phyloP scores from a whole-genome alignment of 352 stramenopile genomes.

The Globisporangium rhizosaccharum region DNA sequence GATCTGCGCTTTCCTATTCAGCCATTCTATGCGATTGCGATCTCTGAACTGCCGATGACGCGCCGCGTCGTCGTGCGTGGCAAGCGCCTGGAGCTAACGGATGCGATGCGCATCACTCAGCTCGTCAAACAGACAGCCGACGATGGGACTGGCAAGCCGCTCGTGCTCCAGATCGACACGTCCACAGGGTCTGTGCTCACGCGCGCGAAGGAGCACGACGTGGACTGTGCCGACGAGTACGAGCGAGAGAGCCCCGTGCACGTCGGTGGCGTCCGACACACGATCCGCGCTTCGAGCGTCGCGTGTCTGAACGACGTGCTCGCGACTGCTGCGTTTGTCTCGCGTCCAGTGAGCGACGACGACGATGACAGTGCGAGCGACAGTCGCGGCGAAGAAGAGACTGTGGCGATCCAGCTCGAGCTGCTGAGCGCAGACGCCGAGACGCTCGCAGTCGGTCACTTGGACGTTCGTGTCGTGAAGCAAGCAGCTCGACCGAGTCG shows the following conservation, averaged over 20 bases:
- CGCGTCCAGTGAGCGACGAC: neutral
- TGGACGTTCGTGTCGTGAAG: neutral
- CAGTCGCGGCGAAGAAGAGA: no score
- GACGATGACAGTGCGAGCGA: neutral
- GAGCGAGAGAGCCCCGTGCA: conserved; percentile 5
- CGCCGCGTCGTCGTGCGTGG: conserved; percentile 5
- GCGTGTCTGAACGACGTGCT: conserved; percentile 22
- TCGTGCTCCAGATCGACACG: conserved; percentile 18
- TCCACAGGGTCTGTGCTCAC: conserved; percentile 11
- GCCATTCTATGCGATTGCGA: conserved; percentile 8
- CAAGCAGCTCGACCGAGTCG: neutral
- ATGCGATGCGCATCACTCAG: conserved; percentile 12
- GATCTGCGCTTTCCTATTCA: conserved; percentile 18
- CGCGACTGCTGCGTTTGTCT: conserved; percentile 2
- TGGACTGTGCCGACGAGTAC: conserved; percentile 6
- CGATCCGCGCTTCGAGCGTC: conserved; percentile 14
- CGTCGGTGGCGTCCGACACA: neutral
- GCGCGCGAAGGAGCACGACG: neutral
- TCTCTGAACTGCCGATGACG: neutral
- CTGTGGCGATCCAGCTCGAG: conserved; percentile 2
- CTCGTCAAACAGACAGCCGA: conserved; percentile 9
- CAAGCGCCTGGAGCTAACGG: conserved; percentile 16
- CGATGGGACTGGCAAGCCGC: neutral
- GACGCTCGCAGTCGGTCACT: neutral
- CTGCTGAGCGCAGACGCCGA: conserved; percentile 13